Base-by-base conservation (phyloP, 2,329 filamentous ascomycete species). In the Achaetomium macrosporum region DNA sequence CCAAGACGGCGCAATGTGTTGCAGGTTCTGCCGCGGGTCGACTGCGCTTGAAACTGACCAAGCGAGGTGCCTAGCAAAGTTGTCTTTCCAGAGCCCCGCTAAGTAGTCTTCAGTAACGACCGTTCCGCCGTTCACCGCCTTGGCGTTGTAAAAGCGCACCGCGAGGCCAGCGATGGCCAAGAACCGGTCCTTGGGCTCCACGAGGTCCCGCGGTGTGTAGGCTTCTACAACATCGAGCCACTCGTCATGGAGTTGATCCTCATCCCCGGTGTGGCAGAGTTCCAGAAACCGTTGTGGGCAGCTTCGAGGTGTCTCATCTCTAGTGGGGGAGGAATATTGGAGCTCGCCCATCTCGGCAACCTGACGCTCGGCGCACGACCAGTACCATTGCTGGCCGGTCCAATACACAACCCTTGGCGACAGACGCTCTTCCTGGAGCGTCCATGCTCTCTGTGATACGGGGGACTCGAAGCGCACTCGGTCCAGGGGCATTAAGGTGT, bases 181-280 rank as follows among this genome's bases (percentile, higher is more conserved):
- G 37, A 64, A 64, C 3, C 62, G 57, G 50, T 64, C 62, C n/a
- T 53, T 57, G 7, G 58, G 48, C 20, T 55, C 55, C 2, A 58
- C 61, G 17, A 64, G 53, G 20, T 63, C 62, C 5, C 62, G 59
- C 3, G 50, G 58, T 5, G 59, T 57, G 42, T 63, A 64, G 9
- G 60, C 58, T 20, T 62, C 57, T 12, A 63, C 62, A 11, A 63
- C 58, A 15, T 63, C 61, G 16, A 63, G 59, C 62, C 62, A 64
- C 42, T 64, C 62, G 9, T 60, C 55, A 31, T 63, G 56, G 5
- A 64, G 57, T 25, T 57, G 53, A 1, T 54, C 47, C 10, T 55
- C 54, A 15, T 61, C 59, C 1, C 62, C 57, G 1, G 54, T 57
- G 11, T 54, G 58, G 42, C 62, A 61, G 31, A 62, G 51, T 25